A percentile compares a stretch with the other conserved stretches of the same genome.
phyloP scores from a whole-genome alignment of 345 rosid genomes.

The Gossypium australe region DNA sequence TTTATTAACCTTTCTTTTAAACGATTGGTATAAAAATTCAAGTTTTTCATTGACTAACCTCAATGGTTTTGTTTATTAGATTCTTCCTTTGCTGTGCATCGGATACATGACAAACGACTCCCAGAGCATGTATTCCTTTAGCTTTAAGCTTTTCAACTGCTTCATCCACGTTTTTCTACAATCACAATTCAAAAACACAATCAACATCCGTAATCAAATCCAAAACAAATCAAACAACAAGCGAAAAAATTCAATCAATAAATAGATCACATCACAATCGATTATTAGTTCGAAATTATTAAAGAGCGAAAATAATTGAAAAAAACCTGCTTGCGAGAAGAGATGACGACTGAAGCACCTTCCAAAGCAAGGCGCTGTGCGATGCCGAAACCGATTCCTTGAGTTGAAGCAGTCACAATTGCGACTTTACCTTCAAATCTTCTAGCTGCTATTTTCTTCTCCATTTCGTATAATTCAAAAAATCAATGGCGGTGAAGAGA shows the following conservation, averaged over 20 bases:
- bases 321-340: slow-evolving; percentile 64
- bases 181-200: neutral
- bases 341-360: slow-evolving; percentile 65
- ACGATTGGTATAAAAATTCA: neutral
- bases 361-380: slow-evolving; percentile 75
- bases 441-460: neutral
- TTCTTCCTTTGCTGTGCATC: slow-evolving; percentile 65
- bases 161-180: slow-evolving; percentile 73
- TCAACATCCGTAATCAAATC: neutral
- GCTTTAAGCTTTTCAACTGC: slow-evolving; percentile 68
- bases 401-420: slow-evolving; percentile 88
- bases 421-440: slow-evolving; percentile 79
- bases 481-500: neutral
- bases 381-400: slow-evolving; percentile 84
- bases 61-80: slow-evolving; percentile 57
- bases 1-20: neutral
- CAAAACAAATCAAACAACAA: neutral
- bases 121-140: slow-evolving; percentile 63
- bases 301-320: neutral
- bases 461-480: neutral
- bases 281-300: too few species aligned
- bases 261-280: neutral
- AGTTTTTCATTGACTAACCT: slow-evolving; percentile 34
- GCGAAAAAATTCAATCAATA: neutral
- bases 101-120: slow-evolving; percentile 86